Evolutionary conservation across 2,329 filamentous ascomycete genomes (phyloP), one percentile per base, ranked within the genome.

Genomic region (Colletotrichum lupini): DNA sequence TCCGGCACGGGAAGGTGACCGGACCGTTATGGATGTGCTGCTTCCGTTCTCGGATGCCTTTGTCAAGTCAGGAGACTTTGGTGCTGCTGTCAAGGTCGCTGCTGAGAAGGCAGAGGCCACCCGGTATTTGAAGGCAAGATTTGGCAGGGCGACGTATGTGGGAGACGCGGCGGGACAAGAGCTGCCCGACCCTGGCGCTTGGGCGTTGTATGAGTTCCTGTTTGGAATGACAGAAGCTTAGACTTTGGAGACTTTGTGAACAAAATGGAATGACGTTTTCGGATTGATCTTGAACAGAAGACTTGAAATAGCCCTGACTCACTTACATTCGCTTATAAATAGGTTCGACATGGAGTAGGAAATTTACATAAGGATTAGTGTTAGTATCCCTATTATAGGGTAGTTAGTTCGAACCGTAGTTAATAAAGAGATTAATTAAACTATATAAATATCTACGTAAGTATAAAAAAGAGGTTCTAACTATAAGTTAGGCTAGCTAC

Each of bases 21-120:
- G 76, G 2, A 77, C 76, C 2, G 75, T 77, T 56, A 77, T 77
- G 76, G 75, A 77, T 58, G 76, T 77, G 0, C 37, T 77, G 1
- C 58, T 77, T 12, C 76, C 76, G 3, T 77, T 77, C 56, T 53
- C 76, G 1, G 67, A 76, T 14, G 68, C 65, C 6, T 77, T 77
- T 57, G 75, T 68, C 12, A 24, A 61, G 56, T 73, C 68, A 16
- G 55, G 46, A 19, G 70, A 76, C 58, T 74, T 77, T 37, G 56
- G 61, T 24, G 66, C 66, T 16, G 91, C 74, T 89, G 91, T 76
- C 24, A 69, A 72, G 30, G 75, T 78, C 2, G 78, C 79, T 4
- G 72, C 69, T 5, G 76, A 79, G n/a, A 80, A 79, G 74, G 79
- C 79, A 3, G 78, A 80, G 69, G 78, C 74, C 0, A 80, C 78